A percentile compares a stretch with the other conserved stretches of the same genome.
Conservation (phyloP, 768 basidiomycete genomes). For the Hericium rajendrae region DNA sequence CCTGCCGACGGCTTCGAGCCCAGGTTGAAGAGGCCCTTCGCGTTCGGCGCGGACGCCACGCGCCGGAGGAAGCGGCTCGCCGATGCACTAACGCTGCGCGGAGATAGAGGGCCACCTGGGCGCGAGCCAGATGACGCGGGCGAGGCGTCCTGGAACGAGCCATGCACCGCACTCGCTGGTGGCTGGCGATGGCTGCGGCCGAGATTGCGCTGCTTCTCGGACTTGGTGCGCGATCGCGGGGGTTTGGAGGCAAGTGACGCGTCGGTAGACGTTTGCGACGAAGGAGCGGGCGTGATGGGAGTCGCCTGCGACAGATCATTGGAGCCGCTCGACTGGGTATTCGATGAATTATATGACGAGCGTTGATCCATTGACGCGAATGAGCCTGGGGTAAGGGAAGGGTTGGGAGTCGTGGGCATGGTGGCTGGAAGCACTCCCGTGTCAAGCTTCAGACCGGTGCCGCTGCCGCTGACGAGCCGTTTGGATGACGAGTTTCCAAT, state of each 20-base stretch:
- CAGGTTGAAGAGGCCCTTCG: conserved; percentile 77
- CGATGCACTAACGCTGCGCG: conserved; percentile 59
- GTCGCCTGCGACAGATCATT: conserved; percentile 19
- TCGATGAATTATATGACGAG: conserved; percentile 72
- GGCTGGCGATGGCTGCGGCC: conserved; percentile 24
- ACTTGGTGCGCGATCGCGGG: conserved; percentile 18
- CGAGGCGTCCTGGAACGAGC: conserved; percentile 32
- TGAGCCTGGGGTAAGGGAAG: conserved; percentile 47
- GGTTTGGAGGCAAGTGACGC: conserved; percentile 9
- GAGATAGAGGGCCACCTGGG: conserved; percentile 45
- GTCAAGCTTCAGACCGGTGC: conserved; percentile 44
- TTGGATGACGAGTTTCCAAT: conserved; percentile 54
- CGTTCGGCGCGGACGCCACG: conserved; percentile 94
- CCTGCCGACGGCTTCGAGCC: conserved; percentile 42
- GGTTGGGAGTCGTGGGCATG: conserved; percentile 33
- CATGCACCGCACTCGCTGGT: conserved; percentile 38
- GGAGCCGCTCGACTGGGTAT: conserved; percentile 69
- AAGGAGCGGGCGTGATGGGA: conserved; percentile 12
- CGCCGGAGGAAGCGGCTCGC: conserved; percentile 88
- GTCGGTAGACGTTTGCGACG: conserved; percentile 14
- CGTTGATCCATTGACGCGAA: conserved; percentile 46
- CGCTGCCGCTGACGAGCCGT: conserved; percentile 34
- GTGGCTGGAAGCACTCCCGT: conserved; percentile 28
- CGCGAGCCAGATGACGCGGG: conserved; percentile 25
- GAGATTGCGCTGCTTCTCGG: conserved; percentile 22